Evolutionary conservation across 306 rosid species (phyloP).

Genomic region (Fragaria nilgerrensis): DNA sequence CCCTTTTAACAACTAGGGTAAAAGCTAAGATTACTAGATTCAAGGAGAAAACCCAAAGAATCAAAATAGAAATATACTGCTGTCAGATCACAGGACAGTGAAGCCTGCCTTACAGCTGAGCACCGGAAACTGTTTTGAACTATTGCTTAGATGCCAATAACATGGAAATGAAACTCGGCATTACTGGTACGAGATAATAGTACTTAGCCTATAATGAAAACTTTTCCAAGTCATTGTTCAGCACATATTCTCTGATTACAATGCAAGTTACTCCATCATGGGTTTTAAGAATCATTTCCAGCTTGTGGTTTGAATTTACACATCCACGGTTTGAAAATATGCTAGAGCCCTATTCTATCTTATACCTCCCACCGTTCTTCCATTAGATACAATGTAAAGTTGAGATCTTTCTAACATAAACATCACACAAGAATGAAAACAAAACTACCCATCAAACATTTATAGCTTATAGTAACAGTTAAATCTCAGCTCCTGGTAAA

Average conservation of each 20-base stretch:
- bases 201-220: not conserved
- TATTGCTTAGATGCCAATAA: not conserved
- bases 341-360: not conserved
- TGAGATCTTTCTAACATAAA: not conserved
- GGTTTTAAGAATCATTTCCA: not conserved
- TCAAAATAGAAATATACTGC: not conserved
- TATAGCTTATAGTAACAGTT: not conserved
- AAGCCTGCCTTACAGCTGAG: not conserved
- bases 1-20: not conserved
- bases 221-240: not conserved
- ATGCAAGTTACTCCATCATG: not conserved
- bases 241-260: not conserved
- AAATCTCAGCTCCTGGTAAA: constrained; percentile 17
- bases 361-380: not conserved
- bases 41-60: not conserved
- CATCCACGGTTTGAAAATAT: not conserved
- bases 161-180: not conserved
- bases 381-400: not conserved
- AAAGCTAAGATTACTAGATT: not conserved
- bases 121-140: not conserved
- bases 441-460: not conserved
- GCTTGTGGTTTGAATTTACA: not conserved
- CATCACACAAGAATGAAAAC: not conserved
- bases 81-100: not conserved
- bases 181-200: not conserved